Conservation (phyloP, 2,329 filamentous ascomycete genomes). For the Pseudopithomyces maydicus region DNA sequence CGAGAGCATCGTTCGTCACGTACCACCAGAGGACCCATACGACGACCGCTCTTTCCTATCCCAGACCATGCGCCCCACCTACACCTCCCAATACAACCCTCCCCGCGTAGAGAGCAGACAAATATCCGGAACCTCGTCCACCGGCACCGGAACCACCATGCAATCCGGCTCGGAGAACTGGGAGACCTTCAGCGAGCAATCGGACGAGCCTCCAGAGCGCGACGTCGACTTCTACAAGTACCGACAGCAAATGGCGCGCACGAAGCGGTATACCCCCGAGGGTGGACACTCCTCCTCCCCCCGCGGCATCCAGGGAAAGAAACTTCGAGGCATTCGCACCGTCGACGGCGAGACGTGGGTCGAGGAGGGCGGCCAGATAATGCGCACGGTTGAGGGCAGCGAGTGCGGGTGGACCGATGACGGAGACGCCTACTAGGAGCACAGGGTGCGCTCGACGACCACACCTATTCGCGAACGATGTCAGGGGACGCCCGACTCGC, state of each 20-base stretch:
- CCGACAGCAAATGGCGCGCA: slow-evolving; percentile 69
- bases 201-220: slow-evolving; percentile 65
- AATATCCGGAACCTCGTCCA: slow-evolving; percentile 70
- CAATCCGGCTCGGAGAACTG: slow-evolving; percentile 92
- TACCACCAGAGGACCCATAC: slow-evolving; percentile 82
- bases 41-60: slow-evolving; percentile 58
- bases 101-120: slow-evolving; percentile 59
- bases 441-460: neutral
- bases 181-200: slow-evolving; percentile 92
- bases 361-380: slow-evolving; percentile 49
- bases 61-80: slow-evolving; percentile 34
- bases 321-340: slow-evolving; percentile 51
- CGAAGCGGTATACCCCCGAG: slow-evolving; percentile 63
- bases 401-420: slow-evolving; percentile 62
- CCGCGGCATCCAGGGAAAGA: slow-evolving; percentile 41
- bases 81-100: slow-evolving; percentile 30
- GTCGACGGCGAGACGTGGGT: slow-evolving; percentile 49
- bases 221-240: slow-evolving; percentile 84
- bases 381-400: slow-evolving; percentile 55
- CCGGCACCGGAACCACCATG: slow-evolving; percentile 58
- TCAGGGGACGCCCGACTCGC: neutral
- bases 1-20: slow-evolving; percentile 63
- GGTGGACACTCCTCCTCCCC: slow-evolving; percentile 41
- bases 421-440: slow-evolving; percentile 35
- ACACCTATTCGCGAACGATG: neutral